phyloP scores from a whole-genome alignment of 345 rosid species.

The Euphorbia tirucalli region DNA sequence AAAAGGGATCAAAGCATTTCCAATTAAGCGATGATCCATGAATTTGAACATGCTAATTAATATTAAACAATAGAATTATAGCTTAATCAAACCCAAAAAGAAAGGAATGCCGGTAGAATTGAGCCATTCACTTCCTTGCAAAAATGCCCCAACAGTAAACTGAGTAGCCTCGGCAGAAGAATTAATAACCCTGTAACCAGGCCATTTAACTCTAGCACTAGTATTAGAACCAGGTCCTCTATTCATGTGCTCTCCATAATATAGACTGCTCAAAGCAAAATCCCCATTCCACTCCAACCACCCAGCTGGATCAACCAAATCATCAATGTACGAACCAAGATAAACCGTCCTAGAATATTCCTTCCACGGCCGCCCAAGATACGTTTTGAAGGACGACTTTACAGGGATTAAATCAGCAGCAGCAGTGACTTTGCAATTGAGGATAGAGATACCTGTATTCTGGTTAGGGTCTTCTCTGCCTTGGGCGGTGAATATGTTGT shows the following conservation, averaged over 20 bases:
- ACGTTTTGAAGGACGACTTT: conserved; percentile 43
- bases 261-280: conserved; percentile 53
- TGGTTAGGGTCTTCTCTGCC: conserved; percentile 57
- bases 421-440: conserved; percentile 60
- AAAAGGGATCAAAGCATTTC: no score
- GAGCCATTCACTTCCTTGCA: conserved; percentile 65
- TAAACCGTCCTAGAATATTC: conserved; percentile 66
- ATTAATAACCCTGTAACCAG: conserved; percentile 55
- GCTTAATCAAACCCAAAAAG: conserved; percentile 28
- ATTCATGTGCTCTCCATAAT: conserved; percentile 76
- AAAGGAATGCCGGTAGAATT: conserved; percentile 52
- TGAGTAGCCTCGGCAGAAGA: conserved; percentile 46
- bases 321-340: conserved; percentile 53
- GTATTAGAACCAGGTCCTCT: conserved; percentile 65
- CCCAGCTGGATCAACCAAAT: conserved; percentile 61
- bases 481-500: conserved; percentile 67
- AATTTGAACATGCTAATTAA: no score
- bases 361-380: conserved; percentile 82
- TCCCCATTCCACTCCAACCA: conserved; percentile 66
- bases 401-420: conserved; percentile 60
- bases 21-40: no score
- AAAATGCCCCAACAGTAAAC: conserved; percentile 57
- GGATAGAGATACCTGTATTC: conserved; percentile 61
- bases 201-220: conserved; percentile 64
- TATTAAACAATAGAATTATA: no score